Evolutionary conservation across 352 stramenopile species (phyloP).

Genomic region (Pythium periplocum): DNA sequence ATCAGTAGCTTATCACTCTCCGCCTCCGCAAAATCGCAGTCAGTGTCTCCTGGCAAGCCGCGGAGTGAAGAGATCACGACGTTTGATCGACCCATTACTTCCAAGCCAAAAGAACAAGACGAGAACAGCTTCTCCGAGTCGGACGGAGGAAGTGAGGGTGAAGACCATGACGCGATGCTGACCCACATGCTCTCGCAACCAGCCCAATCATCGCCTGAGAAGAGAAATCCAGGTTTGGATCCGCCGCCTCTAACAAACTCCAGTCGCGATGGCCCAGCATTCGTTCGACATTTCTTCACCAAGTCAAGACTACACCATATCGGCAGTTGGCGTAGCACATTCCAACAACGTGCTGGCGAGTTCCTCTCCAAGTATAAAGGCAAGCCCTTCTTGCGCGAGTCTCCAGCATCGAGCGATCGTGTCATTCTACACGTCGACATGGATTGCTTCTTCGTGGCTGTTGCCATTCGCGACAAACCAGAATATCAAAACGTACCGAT

Average conservation of each 20-base stretch:
- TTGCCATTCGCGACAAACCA: slow-evolving; percentile 83
- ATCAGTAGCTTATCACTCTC: slow-evolving; percentile 19
- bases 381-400: slow-evolving; percentile 23
- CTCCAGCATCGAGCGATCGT: slow-evolving; percentile 34
- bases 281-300: slow-evolving; percentile 76
- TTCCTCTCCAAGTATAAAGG: slow-evolving; percentile 67
- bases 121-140: slow-evolving; percentile 19
- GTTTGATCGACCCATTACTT: no score
- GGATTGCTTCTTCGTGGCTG: slow-evolving; percentile 96
- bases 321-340: slow-evolving; percentile 69
- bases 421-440: slow-evolving; percentile 96
- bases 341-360: slow-evolving; percentile 57
- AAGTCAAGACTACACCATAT: slow-evolving; percentile 86
- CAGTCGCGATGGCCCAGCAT: slow-evolving; percentile 63
- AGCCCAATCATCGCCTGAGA: no score
- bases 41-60: no score
- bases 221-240: no score
- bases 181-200: no score
- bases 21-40: background rate
- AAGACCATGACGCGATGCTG: slow-evolving; percentile 10
- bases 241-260: slow-evolving; percentile 32
- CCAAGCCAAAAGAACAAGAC: background rate
- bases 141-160: slow-evolving; percentile 19
- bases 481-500: slow-evolving; percentile 75
- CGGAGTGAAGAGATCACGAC: no score